Evolutionary conservation across 164 flowering plant species (phyloP).

Genomic region (Kalanchoe fedtschenkoi): DNA sequence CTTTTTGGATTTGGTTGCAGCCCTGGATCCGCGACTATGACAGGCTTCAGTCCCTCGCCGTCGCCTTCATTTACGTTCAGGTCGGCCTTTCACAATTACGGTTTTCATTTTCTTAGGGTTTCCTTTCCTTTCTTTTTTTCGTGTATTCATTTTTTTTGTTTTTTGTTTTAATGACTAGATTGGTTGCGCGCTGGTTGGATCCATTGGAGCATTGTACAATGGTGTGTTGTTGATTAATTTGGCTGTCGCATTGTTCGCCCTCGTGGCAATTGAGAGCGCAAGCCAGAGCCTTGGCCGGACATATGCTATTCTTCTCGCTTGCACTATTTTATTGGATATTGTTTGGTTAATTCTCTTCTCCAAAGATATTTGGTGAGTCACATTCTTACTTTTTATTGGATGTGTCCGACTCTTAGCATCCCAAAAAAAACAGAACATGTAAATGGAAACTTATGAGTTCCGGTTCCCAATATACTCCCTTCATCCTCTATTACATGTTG

Average conservation of each 20-base stretch:
- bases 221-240: constrained; percentile 10
- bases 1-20: background rate
- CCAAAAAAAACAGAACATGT: too few relatives aligned
- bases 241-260: constrained; percentile 1
- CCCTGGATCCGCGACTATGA: constrained; percentile 4
- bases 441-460: too few relatives aligned
- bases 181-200: constrained; percentile 8
- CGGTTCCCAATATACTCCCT: too few relatives aligned
- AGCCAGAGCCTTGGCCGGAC: constrained; percentile 3
- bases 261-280: constrained; percentile 6
- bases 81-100: background rate
- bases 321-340: background rate
- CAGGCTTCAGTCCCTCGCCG: constrained; percentile 1
- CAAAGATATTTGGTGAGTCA: too few relatives aligned
- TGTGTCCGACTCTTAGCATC: too few relatives aligned
- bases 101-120: background rate
- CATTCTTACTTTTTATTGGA: too few relatives aligned
- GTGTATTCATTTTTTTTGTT: background rate
- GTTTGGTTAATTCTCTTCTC: too few relatives aligned
- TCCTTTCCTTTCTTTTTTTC: background rate
- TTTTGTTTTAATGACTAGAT: background rate
- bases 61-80: background rate
- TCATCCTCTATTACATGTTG: too few relatives aligned
- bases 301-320: constrained; percentile 1
- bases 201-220: constrained; percentile 6